Evolutionary conservation across 768 basidiomycete species (phyloP).

Genomic region (Phanerochaete carnosa): DNA sequence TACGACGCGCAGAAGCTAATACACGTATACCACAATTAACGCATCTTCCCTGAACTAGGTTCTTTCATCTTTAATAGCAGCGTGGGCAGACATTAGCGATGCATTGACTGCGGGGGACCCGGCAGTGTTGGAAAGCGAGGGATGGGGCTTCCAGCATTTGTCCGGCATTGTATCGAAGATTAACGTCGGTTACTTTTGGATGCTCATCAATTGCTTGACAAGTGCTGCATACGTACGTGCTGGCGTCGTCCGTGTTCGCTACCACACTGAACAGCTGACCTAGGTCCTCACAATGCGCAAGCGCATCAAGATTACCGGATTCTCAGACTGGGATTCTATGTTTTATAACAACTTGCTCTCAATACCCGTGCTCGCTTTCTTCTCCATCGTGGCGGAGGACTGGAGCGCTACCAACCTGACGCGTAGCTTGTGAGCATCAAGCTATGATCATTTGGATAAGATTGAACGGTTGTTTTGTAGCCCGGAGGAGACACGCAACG

Average conservation of each 20-base stretch:
- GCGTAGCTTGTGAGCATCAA: conserved; percentile 82
- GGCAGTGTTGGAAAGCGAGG: conserved; percentile 21
- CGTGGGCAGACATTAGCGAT: conserved; percentile 81
- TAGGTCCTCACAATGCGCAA: conserved; percentile 96
- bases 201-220: conserved; percentile 87
- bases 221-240: conserved; percentile 86
- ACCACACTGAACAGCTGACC: background rate
- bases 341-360: conserved; percentile 97
- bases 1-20: conserved; percentile 26
- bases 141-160: conserved; percentile 32
- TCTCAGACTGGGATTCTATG: conserved; percentile 99
- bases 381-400: conserved; percentile 83
- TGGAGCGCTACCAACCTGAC: conserved; percentile 79
- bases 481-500: conserved; percentile 73
- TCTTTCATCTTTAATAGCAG: conserved; percentile 92
- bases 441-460: background rate
- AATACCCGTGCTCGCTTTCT: conserved; percentile 83
- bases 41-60: conserved; percentile 48
- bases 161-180: conserved; percentile 45
- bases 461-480: conserved; percentile 35
- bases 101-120: conserved; percentile 32
- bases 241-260: background rate
- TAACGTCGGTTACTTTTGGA: conserved; percentile 94
- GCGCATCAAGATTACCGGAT: conserved; percentile 90
- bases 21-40: background rate